Conservation (phyloP, 2,329 filamentous ascomycete genomes). For the Achaetomium macrosporum region DNA sequence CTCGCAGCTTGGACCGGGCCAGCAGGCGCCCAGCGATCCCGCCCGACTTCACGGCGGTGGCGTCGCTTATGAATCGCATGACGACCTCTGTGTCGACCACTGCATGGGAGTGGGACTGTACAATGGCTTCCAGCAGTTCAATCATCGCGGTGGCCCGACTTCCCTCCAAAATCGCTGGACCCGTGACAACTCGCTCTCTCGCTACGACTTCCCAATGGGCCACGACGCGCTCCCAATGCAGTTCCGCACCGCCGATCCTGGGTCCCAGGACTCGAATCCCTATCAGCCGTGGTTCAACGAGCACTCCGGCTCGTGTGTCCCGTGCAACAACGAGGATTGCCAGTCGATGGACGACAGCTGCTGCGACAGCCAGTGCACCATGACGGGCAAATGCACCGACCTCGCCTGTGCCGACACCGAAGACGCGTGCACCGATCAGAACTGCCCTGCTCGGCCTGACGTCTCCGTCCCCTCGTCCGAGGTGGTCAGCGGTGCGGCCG, state of each 20-base stretch:
- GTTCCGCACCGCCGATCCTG: constrained; percentile 10
- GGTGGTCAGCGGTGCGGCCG: constrained; percentile 26
- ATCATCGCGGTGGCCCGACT: constrained; percentile 19
- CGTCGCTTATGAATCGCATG: constrained; percentile 21
- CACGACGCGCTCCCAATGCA: constrained; percentile 13
- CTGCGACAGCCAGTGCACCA: constrained; percentile 27
- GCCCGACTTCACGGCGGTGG: constrained; percentile 5
- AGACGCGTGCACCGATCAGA: constrained; percentile 28
- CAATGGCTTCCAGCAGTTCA: constrained; percentile 25
- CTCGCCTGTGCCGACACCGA: constrained; percentile 25
- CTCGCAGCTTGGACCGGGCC: constrained; percentile 4
- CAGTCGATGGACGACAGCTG: constrained; percentile 23
- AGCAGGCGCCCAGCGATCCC: constrained; percentile 4
- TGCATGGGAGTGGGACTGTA: constrained; percentile 26
- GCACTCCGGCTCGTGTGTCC: constrained; percentile 9
- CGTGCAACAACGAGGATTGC: constrained; percentile 23
- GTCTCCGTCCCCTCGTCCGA: constrained; percentile 20
- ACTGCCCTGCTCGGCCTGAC: constrained; percentile 23
- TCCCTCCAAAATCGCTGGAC: constrained; percentile 18
- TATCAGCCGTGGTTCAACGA: constrained; percentile 18
- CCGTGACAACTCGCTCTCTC: constrained; percentile 7
- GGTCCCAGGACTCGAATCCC: constrained; percentile 1
- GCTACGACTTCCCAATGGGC: constrained; percentile 12
- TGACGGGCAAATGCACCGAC: constrained; percentile 27
- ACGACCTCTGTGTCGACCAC: constrained; percentile 25